These are phyloP conservation scores for Suillus alpinus DNA, from an alignment of 768 basidiomycete genomes.

Conservation along the genomic window DNA sequence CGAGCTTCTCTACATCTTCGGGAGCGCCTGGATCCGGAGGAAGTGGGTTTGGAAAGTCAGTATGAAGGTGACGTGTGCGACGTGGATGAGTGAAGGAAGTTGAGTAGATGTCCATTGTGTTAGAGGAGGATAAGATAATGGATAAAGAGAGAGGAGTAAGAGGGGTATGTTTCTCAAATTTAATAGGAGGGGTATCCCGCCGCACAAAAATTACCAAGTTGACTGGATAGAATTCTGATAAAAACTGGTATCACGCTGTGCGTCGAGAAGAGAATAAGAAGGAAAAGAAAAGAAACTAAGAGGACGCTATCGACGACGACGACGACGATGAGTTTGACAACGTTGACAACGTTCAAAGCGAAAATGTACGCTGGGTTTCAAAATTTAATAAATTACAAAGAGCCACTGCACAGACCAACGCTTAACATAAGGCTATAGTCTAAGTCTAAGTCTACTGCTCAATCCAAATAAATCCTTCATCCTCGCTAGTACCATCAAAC, in stretches of 20 bases:
- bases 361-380: slow-evolving; percentile 5
- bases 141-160: slow-evolving; percentile 5
- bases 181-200: slow-evolving; percentile 7
- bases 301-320: background rate
- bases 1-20: slow-evolving; percentile 79
- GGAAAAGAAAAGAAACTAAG: background rate
- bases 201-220: slow-evolving; percentile 10
- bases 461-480: background rate
- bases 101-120: slow-evolving; percentile 87
- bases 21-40: slow-evolving; percentile 37
- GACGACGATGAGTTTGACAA: background rate
- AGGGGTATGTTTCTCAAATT: slow-evolving; percentile 6
- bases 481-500: slow-evolving; percentile 43
- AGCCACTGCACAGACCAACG: slow-evolving; percentile 1
- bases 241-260: slow-evolving; percentile 4
- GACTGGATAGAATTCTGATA: background rate
- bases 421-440: too few species aligned
- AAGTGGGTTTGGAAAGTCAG: slow-evolving; percentile 40
- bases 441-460: slow-evolving; percentile 3
- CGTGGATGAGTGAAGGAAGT: slow-evolving; percentile 92
- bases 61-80: slow-evolving; percentile 66
- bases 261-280: background rate
- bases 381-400: slow-evolving; percentile 3
- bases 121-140: slow-evolving; percentile 9
- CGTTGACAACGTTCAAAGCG: background rate